Base-by-base conservation (phyloP, 352 stramenopile species). In the Phytophthora pinifolia region DNA sequence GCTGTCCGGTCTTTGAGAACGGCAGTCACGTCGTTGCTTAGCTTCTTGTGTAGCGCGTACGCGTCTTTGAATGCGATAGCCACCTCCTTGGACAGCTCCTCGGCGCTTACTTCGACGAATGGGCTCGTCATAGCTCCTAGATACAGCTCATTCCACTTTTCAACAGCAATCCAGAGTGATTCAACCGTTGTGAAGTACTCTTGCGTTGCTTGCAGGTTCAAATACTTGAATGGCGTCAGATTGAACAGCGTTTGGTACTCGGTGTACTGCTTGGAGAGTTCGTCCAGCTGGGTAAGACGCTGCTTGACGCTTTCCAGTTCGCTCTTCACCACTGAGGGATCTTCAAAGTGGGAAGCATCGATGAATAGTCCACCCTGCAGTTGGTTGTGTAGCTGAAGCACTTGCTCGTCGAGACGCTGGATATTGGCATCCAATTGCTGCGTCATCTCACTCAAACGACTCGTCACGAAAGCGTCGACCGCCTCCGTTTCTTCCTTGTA, bases 161-260 rank as follows among this genome's bases (percentile, higher is more conserved):
- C 80, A 6, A 97, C 75, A 6, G 78, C 67, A 1, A 50, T 58
- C 92, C 92, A 98, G 2, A 98, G 67, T 5, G 72, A 82, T 13
- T 97, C 79, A 5, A 97, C 77, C 0, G 76, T 88, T 3, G 67
- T 70, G 47, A 85, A 97, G 36, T 93, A 89, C 43, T 97, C 89
- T 33, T 96, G 73, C 5, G 88, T 89, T 5, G 86, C 79, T 25
- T 90, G 79, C 2, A 98, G 52, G 50, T 96, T 96, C 13, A 96
- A 64, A 52, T 97, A 97, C 46, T 96, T 89, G 65, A 96, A 94
- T 17, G 82, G 65, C 6, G 79, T 85, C 12, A 96, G 74, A 49
- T 91, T 91, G 54, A 98, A 98, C 14, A 98, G 68, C 20, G 75
- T 72, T 58, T 98, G 92, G 47, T 97, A 98, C 36, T 94, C 77